Conservation (phyloP, 306 rosid genomes). For the Acacia confusa region DNA sequence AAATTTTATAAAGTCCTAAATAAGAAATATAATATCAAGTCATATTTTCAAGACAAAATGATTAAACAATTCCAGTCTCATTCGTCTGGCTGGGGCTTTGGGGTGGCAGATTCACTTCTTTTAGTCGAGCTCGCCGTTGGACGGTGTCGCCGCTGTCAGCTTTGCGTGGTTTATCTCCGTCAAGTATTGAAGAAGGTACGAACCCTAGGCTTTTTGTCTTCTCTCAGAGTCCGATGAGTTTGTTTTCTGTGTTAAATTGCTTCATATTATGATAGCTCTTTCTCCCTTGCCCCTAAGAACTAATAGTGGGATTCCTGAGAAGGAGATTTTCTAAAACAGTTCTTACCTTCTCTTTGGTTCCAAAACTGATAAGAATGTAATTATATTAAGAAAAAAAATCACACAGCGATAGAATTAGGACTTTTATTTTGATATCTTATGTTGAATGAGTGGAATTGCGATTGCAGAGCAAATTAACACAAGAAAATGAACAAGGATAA, state of each 20-base stretch:
- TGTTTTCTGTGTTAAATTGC: background rate
- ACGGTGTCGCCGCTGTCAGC: too few relatives aligned
- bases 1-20: too few relatives aligned
- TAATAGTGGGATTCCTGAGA: background rate
- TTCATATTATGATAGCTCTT: background rate
- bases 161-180: background rate
- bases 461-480: conserved; percentile 12
- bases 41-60: too few relatives aligned
- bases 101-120: background rate
- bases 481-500: conserved; percentile 75
- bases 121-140: background rate
- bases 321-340: background rate
- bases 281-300: background rate
- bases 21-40: too few relatives aligned
- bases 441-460: conserved; percentile 5
- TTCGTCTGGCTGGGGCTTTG: too few relatives aligned
- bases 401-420: background rate
- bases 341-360: background rate
- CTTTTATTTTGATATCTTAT: background rate
- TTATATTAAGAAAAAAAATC: background rate
- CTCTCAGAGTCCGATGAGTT: background rate
- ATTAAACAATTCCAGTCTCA: too few relatives aligned
- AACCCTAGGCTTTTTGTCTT: background rate
- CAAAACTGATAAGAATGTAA: background rate
- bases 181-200: background rate